phyloP scores from a whole-genome alignment of 1,284 basidiomycete species.

The Cutaneotrichosporon mucoides region DNA sequence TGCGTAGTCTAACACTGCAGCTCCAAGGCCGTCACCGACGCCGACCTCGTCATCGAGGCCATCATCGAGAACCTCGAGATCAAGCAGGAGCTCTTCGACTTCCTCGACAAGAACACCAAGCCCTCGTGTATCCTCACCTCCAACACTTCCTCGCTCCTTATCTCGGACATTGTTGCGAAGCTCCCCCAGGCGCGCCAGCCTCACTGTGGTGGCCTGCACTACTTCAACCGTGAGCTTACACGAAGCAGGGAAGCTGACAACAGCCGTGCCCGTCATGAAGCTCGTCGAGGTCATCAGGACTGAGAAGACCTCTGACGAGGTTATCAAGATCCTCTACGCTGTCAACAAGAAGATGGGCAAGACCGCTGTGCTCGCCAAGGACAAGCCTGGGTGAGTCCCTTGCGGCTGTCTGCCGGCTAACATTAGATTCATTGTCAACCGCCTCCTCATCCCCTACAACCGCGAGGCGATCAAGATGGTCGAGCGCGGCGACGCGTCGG shows the following conservation, averaged over 20 bases:
- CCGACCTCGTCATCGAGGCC: constrained; percentile 58
- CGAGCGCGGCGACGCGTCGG: constrained; percentile 57
- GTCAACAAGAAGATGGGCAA: constrained; percentile 55
- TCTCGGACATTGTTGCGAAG: constrained; percentile 52
- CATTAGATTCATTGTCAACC: constrained; percentile 54
- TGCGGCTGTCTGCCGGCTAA: neutral
- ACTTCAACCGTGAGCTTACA: constrained; percentile 54
- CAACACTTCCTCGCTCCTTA: constrained; percentile 55
- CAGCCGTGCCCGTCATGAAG: constrained; percentile 54
- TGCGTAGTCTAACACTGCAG: constrained; percentile 22
- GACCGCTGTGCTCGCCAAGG: constrained; percentile 54
- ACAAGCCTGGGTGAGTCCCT: constrained; percentile 50
- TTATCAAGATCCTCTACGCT: constrained; percentile 51
- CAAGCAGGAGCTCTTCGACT: constrained; percentile 56
- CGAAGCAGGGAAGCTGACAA: too few relatives aligned
- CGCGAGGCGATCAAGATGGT: constrained; percentile 57
- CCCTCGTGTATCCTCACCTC: constrained; percentile 52
- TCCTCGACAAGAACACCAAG: constrained; percentile 49
- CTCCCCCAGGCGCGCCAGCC: constrained; percentile 41
- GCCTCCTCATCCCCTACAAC: constrained; percentile 55
- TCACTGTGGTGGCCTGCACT: constrained; percentile 55
- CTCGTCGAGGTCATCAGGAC: constrained; percentile 56
- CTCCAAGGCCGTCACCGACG: constrained; percentile 49
- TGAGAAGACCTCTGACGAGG: constrained; percentile 51
- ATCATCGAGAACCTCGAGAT: constrained; percentile 57